Evolutionary conservation across 345 rosid genomes (phyloP).

Genomic region (Viola odorata): DNA sequence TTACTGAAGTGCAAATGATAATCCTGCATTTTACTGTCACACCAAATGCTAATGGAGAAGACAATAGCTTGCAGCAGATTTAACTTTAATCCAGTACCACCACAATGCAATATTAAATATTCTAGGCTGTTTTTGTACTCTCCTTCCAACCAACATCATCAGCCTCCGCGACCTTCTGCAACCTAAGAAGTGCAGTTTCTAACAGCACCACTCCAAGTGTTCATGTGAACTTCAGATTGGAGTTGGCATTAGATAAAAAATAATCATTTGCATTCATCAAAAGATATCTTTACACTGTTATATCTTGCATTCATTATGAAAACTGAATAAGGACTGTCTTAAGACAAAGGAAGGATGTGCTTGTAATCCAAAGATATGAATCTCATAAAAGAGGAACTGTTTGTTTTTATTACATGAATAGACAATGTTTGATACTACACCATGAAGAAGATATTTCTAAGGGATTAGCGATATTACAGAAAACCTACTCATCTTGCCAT

Average conservation of each 20-base stretch:
- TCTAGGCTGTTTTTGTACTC: conserved; percentile 48
- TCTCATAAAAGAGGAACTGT: too few species aligned
- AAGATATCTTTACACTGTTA: not conserved
- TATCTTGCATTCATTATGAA: not conserved
- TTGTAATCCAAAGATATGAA: too few species aligned
- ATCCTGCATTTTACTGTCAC: conserved; percentile 67
- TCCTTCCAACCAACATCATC: conserved; percentile 48
- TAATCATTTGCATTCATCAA: not conserved
- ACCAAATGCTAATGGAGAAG: conserved; percentile 61
- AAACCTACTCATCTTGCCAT: too few species aligned
- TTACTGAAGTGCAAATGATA: conserved; percentile 77
- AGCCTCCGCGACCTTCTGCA: conserved; percentile 44
- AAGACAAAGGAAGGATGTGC: not conserved
- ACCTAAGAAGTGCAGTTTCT: conserved; percentile 48
- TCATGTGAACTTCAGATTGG: conserved; percentile 54
- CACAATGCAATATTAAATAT: conserved; percentile 42
- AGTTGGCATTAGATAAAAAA: conserved; percentile 14
- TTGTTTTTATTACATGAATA: too few species aligned
- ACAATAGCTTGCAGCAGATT: conserved; percentile 52
- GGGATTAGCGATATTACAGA: too few species aligned
- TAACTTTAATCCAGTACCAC: conserved; percentile 34
- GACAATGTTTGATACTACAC: too few species aligned
- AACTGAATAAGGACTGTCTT: not conserved
- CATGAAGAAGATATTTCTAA: too few species aligned
- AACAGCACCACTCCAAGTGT: conserved; percentile 68